Evolutionary conservation across 2,329 filamentous ascomycete species (phyloP), one percentile per base, ranked within the genome.

Genomic region (Monosporascus sp.): DNA sequence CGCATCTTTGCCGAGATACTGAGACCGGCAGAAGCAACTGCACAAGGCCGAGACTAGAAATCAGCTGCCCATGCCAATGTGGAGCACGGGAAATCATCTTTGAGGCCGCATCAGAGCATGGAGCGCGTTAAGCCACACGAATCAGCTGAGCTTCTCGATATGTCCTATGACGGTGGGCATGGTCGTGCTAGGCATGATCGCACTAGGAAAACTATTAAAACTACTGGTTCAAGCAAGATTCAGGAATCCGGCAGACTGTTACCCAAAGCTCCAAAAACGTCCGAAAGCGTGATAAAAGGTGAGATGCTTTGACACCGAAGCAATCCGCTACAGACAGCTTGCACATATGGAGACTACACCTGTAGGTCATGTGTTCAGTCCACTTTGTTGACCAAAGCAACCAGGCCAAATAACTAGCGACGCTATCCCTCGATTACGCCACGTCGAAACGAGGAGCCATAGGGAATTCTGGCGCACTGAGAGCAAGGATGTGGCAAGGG

Each of bases 361-460:
- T 8, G 63, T 52, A 52, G 37, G 49, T 31, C 61, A 55, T 44
- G 41, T 66, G 24, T 49, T 59, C 43, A 66, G 62, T 49, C 64
- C 66, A 17, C 64, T 66, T 6, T 48, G 56, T 47, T 69, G 66
- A 65, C 47, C 68, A n/a, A 66, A 54, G 45, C 53, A 53, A 27
- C 68, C 65, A 20, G 56, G 55, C 24, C 61, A 64, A 56, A 50
- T 56, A 58, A 56, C 59, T 52, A 60, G 59, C 19, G 51, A 63
- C 50, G 62, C 61, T 43, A 60, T 43, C 24, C 57, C 50, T 52
- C 58, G 55, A 47, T 55, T 67, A 17, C 61, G 56, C 6, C 64
- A 63, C 50, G 52, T 68, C 31, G 38, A 60, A 1, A 54, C 55
- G 2, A 56, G 50, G 14, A 59, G 44, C 26, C 55, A 59, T 14